Evolutionary conservation across 2,329 filamentous ascomycete species (phyloP), one percentile per base, ranked within the genome.

Genomic region (Cryphonectria naterciae): DNA sequence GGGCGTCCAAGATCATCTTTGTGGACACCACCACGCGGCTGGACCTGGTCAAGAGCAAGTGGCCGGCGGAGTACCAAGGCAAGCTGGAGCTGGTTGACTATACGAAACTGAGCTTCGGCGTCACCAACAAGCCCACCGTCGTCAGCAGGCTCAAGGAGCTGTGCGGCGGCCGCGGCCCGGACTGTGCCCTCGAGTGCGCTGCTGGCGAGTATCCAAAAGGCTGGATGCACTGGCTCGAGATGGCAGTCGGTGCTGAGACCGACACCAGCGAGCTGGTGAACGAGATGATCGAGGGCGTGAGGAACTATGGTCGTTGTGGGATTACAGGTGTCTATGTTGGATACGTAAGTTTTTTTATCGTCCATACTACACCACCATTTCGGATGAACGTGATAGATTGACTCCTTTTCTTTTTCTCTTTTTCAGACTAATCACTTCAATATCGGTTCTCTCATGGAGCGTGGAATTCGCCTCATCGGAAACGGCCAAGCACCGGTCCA

Each of bases 181-280:
- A 97, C 77, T 90, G 91, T 3, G 85, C 84, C 5, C 85, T 96
- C 10, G 93, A 97, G 78, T 89, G 87, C 73, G 87, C 84, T 0
- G 88, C 87, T 0, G 87, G 87, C 28, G 87, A 89, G 77, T 90
- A 90, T 68, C 81, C 88, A 32, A 90, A 90, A 78, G 85, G 87
- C 2, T 89, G 87, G 86, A 77, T 85, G 72, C 87, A 90, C 75
- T 87, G 86, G 80, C 76, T 89, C 2, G 87, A 90, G 79, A 84
- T 89, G 71, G 77, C 83, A 8, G 46, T 88, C 0, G 93, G 93
- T 0, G 84, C 91, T 46, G 94, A 97, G 83, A 97, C 93, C 0
- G 94, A 97, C 77, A 95, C 93, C 0, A 92, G 90, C 67, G 94
- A 94, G 83, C 89, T 93, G 61, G 71, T 94, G 74, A 94, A 94